Percentiles rank a stretch among this genome's conserved stretches.
Conservation (phyloP, 2,329 filamentous ascomycete species). For the Colletotrichum lini region DNA sequence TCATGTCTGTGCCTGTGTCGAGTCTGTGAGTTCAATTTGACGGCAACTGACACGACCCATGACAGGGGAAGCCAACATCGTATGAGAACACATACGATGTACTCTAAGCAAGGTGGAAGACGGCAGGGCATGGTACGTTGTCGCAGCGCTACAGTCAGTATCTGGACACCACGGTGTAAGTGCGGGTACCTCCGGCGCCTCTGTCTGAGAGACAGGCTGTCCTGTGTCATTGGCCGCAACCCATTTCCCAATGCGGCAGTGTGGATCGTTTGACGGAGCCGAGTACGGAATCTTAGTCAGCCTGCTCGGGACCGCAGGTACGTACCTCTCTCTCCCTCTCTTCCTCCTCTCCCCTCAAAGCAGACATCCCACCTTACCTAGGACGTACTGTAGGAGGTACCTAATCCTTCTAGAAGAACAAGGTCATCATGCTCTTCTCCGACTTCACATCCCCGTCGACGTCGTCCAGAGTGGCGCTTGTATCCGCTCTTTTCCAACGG, state of each 20-base stretch:
- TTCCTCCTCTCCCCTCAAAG: too few species aligned
- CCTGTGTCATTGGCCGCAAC: slow-evolving; percentile 14
- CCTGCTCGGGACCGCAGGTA: too few species aligned
- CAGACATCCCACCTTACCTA: too few species aligned
- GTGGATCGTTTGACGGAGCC: neutral
- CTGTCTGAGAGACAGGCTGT: neutral
- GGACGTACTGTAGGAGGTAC: too few species aligned
- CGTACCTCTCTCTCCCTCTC: too few species aligned
- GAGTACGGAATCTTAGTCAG: slow-evolving; percentile 20
- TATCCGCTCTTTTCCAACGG: neutral
- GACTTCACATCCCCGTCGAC: neutral
- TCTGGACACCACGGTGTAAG: too few species aligned
- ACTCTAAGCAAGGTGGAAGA: neutral
- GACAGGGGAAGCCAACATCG: slow-evolving; percentile 21
- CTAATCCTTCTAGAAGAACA: slow-evolving; percentile 4
- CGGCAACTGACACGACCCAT: slow-evolving; percentile 22
- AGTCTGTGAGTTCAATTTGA: slow-evolving; percentile 3
- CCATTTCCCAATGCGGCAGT: slow-evolving; percentile 23
- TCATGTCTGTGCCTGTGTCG: neutral
- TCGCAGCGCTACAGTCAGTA: too few species aligned
- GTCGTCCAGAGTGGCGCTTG: neutral
- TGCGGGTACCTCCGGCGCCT: neutral
- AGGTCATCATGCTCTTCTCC: neutral
- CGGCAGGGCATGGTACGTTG: too few species aligned
- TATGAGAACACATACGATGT: neutral